phyloP scores from a whole-genome alignment of 179 eudicot genomes.

The Nepenthes alata region DNA sequence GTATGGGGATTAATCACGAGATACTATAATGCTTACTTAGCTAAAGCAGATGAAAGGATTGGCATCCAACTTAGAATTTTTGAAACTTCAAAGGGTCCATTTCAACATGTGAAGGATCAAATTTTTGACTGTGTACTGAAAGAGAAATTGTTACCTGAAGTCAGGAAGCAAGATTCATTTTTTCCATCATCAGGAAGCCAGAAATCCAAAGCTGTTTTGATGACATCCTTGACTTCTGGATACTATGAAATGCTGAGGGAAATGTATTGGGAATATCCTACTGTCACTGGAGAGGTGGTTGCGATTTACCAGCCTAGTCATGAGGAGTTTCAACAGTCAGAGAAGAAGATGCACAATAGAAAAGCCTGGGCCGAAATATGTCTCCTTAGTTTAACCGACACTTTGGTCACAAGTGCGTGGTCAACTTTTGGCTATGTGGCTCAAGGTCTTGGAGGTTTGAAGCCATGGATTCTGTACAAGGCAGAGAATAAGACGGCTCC shows the following conservation, averaged over 20 bases:
- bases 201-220: constrained; percentile 51
- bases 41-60: constrained; percentile 57
- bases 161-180: constrained; percentile 19
- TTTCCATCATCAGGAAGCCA: constrained; percentile 14
- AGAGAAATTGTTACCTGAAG: constrained; percentile 47
- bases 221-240: constrained; percentile 54
- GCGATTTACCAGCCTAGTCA: constrained; percentile 73
- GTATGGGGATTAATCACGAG: constrained; percentile 82
- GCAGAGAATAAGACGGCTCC: constrained; percentile 52
- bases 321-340: constrained; percentile 57
- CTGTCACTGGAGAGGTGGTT: constrained; percentile 49
- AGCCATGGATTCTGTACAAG: constrained; percentile 78
- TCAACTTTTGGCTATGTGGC: constrained; percentile 87
- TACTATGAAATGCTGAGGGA: constrained; percentile 49
- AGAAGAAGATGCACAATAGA: constrained; percentile 41
- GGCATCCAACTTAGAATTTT: constrained; percentile 77
- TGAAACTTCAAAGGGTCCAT: constrained; percentile 40
- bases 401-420: constrained; percentile 70
- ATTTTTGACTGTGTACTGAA: constrained; percentile 44
- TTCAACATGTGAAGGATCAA: constrained; percentile 60
- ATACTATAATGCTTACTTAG: constrained; percentile 62
- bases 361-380: constrained; percentile 94
- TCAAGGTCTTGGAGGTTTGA: constrained; percentile 78
- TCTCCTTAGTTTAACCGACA: constrained; percentile 64
- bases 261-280: constrained; percentile 69